These are phyloP conservation scores for Cladobotryum protrusum DNA, from an alignment of 2,329 filamentous ascomycete species.

Conservation along the genomic window DNA sequence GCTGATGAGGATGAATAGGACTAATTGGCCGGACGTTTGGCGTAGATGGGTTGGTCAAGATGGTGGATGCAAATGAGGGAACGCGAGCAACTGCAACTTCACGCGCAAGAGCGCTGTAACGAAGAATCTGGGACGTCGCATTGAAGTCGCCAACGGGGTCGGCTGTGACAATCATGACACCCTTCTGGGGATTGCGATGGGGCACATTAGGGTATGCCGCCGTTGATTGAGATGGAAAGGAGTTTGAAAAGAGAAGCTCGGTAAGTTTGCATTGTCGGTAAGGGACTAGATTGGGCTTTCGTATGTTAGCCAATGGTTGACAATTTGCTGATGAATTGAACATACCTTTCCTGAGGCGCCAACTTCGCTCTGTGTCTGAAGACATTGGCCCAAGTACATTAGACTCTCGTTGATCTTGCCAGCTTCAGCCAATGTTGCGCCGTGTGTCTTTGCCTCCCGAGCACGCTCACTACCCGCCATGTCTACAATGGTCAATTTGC, in stretches of 20 bases:
- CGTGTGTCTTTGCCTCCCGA: slow-evolving; percentile 87
- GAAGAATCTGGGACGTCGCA: slow-evolving; percentile 89
- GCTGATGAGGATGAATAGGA: slow-evolving; percentile 18
- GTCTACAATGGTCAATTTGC: slow-evolving; percentile 81
- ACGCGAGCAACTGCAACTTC: slow-evolving; percentile 89
- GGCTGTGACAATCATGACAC: slow-evolving; percentile 93
- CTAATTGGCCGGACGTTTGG: slow-evolving; percentile 20
- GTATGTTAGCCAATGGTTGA: slow-evolving; percentile 14
- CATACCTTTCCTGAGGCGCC: slow-evolving; percentile 66
- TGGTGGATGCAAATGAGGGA: slow-evolving; percentile 72
- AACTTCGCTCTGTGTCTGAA: slow-evolving; percentile 87
- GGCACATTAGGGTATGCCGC: slow-evolving; percentile 29
- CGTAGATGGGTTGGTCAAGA: slow-evolving; percentile 38
- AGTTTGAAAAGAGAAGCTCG: slow-evolving; percentile 82
- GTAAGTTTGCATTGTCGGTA: slow-evolving; percentile 83
- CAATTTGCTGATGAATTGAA: neutral
- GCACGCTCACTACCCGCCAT: slow-evolving; percentile 90
- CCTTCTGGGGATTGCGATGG: slow-evolving; percentile 70
- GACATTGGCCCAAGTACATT: slow-evolving; percentile 96
- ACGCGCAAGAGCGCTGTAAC: slow-evolving; percentile 86
- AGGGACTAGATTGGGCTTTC: slow-evolving; percentile 64
- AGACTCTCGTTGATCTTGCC: slow-evolving; percentile 98
- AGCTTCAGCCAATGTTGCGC: slow-evolving; percentile 85
- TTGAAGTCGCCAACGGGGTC: slow-evolving; percentile 93
- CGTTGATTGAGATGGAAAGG: slow-evolving; percentile 59